phyloP scores from a whole-genome alignment of 2,329 filamentous ascomycete species.

The Ilyonectria robusta region DNA sequence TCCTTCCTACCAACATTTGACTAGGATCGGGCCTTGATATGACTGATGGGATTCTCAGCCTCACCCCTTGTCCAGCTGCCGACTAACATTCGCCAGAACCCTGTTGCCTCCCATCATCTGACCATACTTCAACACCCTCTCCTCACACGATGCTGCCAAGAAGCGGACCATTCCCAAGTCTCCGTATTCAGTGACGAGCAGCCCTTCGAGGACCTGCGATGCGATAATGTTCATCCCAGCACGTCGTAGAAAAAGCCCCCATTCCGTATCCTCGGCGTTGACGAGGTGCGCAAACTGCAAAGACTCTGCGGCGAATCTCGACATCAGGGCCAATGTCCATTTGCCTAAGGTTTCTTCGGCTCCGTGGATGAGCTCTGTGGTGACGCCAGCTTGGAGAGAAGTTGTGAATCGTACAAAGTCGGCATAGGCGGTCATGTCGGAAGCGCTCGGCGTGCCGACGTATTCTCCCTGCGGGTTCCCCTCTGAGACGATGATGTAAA shows the following conservation, averaged over 20 bases:
- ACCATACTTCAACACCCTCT: conserved; percentile 45
- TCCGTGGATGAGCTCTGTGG: conserved; percentile 65
- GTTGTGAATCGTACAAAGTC: conserved; percentile 66
- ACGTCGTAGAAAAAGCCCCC: conserved; percentile 54
- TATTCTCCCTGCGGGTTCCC: conserved; percentile 59
- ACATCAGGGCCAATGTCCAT: conserved; percentile 69
- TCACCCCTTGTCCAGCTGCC: conserved; percentile 31
- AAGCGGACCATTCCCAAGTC: conserved; percentile 50
- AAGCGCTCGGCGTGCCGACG: conserved; percentile 53
- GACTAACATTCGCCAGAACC: conserved; percentile 37
- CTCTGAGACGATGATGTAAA: conserved; percentile 79
- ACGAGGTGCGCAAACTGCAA: conserved; percentile 52
- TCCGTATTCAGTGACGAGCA: conserved; percentile 45
- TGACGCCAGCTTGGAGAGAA: conserved; percentile 56
- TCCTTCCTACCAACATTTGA: background rate
- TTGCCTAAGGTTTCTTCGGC: conserved; percentile 63
- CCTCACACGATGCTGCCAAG: conserved; percentile 47
- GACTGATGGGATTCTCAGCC: conserved; percentile 8
- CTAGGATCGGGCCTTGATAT: background rate
- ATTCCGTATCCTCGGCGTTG: conserved; percentile 58
- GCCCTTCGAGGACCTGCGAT: conserved; percentile 51
- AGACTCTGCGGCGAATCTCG: conserved; percentile 56
- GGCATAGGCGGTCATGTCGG: conserved; percentile 61
- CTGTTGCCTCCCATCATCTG: conserved; percentile 47
- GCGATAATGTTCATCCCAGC: conserved; percentile 56